Evolutionary conservation across 2,329 filamentous ascomycete species (phyloP).

Genomic region (Aspergillus transmontanensis): DNA sequence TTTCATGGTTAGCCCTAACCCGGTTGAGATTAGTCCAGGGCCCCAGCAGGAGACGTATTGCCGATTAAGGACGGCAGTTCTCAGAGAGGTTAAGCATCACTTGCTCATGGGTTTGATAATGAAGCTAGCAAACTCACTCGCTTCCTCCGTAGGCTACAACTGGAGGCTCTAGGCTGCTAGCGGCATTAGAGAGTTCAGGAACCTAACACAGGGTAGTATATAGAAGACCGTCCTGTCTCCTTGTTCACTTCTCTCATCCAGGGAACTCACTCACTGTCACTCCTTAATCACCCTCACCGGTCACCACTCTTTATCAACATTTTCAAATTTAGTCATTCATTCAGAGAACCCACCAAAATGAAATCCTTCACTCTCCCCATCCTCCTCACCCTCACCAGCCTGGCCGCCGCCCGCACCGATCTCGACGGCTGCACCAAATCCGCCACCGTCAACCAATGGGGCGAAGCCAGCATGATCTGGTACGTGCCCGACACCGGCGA

Average conservation of each 20-base stretch:
- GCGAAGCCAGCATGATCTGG: slow-evolving; percentile 44
- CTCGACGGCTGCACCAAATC: slow-evolving; percentile 30
- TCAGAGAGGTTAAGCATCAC: neutral
- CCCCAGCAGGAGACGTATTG: too few relatives aligned
- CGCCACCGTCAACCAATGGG: slow-evolving; percentile 27
- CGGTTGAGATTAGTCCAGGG: neutral
- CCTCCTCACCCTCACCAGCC: slow-evolving; percentile 20
- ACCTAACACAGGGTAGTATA: neutral
- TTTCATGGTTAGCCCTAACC: neutral
- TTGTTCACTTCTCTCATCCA: neutral
- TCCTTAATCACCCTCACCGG: neutral
- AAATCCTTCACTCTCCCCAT: slow-evolving; percentile 21
- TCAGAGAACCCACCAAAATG: slow-evolving; percentile 15
- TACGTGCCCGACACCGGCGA: slow-evolving; percentile 66
- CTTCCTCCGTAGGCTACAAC: neutral
- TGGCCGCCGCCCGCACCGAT: slow-evolving; percentile 26
- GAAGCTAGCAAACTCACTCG: neutral
- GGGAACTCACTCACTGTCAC: slow-evolving; percentile 4
- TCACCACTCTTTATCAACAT: neutral
- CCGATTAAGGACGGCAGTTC: neutral
- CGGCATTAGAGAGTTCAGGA: neutral
- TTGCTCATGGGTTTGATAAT: neutral
- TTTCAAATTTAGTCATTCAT: slow-evolving; percentile 10
- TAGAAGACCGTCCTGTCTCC: neutral
- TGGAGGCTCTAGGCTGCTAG: neutral